Conservation (phyloP, 2,329 filamentous ascomycete species). For the Graphiopsis chlorocephala region DNA sequence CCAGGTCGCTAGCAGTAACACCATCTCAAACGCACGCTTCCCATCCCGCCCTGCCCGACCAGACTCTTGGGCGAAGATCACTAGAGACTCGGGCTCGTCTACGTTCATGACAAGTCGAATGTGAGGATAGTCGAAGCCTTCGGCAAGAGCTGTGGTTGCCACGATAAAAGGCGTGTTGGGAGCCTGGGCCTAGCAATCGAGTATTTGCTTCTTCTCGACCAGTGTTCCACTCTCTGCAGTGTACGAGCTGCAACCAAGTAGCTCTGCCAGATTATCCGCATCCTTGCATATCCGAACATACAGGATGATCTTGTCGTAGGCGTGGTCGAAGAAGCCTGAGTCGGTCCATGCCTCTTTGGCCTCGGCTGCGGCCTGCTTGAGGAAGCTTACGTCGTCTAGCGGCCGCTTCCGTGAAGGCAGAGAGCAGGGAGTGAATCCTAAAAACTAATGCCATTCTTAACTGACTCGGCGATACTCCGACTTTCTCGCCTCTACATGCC, state of each 20-base stretch:
- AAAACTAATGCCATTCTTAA: too few species aligned
- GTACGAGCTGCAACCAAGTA: constrained; percentile 4
- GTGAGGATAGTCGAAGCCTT: constrained; percentile 15
- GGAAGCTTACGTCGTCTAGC: background rate
- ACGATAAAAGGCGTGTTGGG: constrained; percentile 9
- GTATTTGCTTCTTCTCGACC: constrained; percentile 15
- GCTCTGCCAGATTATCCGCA: constrained; percentile 1
- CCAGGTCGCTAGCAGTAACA: constrained; percentile 13
- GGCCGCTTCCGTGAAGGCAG: too few species aligned
- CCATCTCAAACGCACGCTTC: constrained; percentile 9
- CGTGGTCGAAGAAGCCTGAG: constrained; percentile 11
- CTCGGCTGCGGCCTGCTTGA: constrained; percentile 8
- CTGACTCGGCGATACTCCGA: too few species aligned
- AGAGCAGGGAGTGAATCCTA: too few species aligned
- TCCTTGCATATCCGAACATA: constrained; percentile 7
- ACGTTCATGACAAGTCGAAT: constrained; percentile 15
- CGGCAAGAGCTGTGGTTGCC: constrained; percentile 13
- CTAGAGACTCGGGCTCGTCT: constrained; percentile 16
- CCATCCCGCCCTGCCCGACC: constrained; percentile 8
- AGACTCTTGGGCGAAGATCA: constrained; percentile 18
- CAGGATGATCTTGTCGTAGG: constrained; percentile 10
- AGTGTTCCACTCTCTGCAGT: constrained; percentile 4
- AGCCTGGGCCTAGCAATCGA: constrained; percentile 6
- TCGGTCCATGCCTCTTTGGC: background rate
- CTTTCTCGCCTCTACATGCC: too few species aligned